Conservation (phyloP, 306 rosid species). For the Trichosanthes cucumerina region DNA sequence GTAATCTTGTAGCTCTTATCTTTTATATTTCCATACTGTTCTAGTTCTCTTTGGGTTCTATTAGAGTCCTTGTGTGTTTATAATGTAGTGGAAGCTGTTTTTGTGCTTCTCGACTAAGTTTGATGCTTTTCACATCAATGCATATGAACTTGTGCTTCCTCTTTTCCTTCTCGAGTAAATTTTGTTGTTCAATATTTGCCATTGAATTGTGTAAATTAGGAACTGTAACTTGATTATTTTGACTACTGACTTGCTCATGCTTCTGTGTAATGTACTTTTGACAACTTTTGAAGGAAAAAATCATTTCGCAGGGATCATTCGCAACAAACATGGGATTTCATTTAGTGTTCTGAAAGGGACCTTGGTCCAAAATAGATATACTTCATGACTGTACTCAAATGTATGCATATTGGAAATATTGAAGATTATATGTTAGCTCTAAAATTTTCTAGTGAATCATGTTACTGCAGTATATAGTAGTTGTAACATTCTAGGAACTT, state of each 20-base stretch:
- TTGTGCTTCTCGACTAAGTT: background rate
- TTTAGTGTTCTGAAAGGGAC: background rate
- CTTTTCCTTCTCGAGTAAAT: background rate
- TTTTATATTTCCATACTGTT: too few species aligned
- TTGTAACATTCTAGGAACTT: background rate
- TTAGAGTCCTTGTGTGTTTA: background rate
- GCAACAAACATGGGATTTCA: background rate
- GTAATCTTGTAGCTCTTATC: too few species aligned
- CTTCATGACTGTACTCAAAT: background rate
- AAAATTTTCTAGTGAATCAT: background rate
- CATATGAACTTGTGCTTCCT: background rate
- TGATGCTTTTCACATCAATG: background rate
- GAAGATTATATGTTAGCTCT: background rate
- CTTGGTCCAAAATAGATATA: background rate
- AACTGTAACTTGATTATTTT: background rate
- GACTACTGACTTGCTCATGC: background rate
- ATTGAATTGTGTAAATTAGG: background rate
- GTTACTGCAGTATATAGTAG: background rate
- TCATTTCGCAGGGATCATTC: conserved; percentile 2
- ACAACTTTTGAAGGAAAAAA: background rate
- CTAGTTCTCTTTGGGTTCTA: too few species aligned
- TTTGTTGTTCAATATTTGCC: background rate
- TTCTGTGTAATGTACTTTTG: background rate
- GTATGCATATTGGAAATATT: background rate
- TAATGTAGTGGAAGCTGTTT: background rate